These are phyloP conservation scores for Zymoseptoria crescenta DNA, from an alignment of 2,329 filamentous ascomycete genomes.

Conservation along the genomic window DNA sequence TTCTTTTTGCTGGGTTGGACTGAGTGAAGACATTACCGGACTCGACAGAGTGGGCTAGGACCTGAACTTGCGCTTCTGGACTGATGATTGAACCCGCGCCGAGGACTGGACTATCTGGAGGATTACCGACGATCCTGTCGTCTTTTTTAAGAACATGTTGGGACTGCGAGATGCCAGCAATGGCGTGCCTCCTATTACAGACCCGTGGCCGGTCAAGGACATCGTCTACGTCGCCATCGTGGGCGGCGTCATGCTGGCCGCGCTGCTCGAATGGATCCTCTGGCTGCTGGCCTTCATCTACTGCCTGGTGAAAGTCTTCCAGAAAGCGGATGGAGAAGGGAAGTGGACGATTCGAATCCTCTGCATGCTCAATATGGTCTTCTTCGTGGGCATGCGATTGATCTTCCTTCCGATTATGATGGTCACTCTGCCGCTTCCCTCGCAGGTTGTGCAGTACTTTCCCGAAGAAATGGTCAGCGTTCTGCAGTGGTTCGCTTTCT, in stretches of 20 bases:
- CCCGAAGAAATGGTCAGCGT: conserved; percentile 59
- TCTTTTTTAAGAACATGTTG: not conserved
- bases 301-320: conserved; percentile 77
- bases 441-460: conserved; percentile 63
- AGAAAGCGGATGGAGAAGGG: conserved; percentile 60
- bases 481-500: conserved; percentile 94
- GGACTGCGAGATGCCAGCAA: not conserved
- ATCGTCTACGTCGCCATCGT: conserved; percentile 79
- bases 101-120: not conserved
- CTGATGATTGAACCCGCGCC: not conserved
- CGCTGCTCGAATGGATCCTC: conserved; percentile 85
- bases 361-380: conserved; percentile 63
- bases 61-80: not conserved
- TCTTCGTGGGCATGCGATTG: conserved; percentile 71
- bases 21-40: not conserved
- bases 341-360: conserved; percentile 75
- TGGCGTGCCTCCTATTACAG: conserved; percentile 8
- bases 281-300: conserved; percentile 94
- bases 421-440: conserved; percentile 78
- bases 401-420: conserved; percentile 93
- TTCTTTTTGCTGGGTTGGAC: not conserved
- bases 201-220: conserved; percentile 41
- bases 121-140: not conserved
- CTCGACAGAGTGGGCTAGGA: not conserved
- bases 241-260: conserved; percentile 72